Evolutionary conservation across 2,329 filamentous ascomycete species (phyloP).

Genomic region (Furcasterigmium sp.): DNA sequence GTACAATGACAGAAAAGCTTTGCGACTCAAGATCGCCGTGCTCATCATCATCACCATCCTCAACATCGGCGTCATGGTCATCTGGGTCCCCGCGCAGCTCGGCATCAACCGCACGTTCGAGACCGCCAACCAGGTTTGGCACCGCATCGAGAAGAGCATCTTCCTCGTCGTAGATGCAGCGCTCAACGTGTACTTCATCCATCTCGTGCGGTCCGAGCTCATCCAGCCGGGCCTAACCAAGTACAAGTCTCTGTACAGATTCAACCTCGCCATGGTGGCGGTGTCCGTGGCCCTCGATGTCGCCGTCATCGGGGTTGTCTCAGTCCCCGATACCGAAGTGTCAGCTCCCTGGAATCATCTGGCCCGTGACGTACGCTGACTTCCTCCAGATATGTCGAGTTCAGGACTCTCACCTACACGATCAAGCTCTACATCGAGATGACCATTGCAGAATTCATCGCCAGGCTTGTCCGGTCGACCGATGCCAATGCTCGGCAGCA

Average conservation of each 20-base stretch:
- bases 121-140: conserved; percentile 40
- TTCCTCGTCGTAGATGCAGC: conserved; percentile 38
- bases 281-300: conserved; percentile 21
- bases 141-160: conserved; percentile 41
- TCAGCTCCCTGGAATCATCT: conserved; percentile 1
- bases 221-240: conserved; percentile 42
- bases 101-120: conserved; percentile 31
- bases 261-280: conserved; percentile 19
- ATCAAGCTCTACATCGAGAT: conserved; percentile 46
- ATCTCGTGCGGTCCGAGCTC: conserved; percentile 35
- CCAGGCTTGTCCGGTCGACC: conserved; percentile 25
- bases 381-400: conserved; percentile 18
- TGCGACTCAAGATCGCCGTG: conserved; percentile 36
- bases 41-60: conserved; percentile 34
- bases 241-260: conserved; percentile 36
- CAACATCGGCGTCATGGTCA: conserved; percentile 43
- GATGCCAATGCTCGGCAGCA: too few relatives aligned
- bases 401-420: conserved; percentile 41
- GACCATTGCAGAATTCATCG: conserved; percentile 44
- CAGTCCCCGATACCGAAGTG: conserved; percentile 18
- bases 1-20: conserved; percentile 26
- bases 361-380: not conserved
- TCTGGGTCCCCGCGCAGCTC: conserved; percentile 44
- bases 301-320: conserved; percentile 19
- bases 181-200: conserved; percentile 42